Base-by-base conservation (phyloP, 257 asterid species). In the Solanum etuberosum region DNA sequence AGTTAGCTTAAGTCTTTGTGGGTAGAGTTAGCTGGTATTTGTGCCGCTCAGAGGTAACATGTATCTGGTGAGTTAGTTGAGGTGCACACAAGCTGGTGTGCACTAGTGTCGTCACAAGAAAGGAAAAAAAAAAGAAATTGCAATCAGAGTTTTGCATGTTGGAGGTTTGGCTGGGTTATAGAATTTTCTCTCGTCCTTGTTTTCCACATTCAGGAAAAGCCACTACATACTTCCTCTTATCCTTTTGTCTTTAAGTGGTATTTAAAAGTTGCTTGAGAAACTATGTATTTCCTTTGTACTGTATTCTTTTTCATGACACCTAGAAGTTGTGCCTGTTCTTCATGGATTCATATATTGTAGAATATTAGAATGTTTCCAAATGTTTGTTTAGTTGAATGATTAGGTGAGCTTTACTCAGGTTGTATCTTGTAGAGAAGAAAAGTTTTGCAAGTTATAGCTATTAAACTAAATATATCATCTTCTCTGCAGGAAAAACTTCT, bases 401-500 rank as follows among this genome's bases (percentile, higher is more conserved):
- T 8, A 85, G 59, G 15, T 85, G 63, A 67, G 15, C 87, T 20
- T 43, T 32, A 32, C 87, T 68, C 34, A 27, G 16, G 21, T 46
- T 71, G 37, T 85, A 29, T 48, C 38, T 48, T 14, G 83, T 68
- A 18, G 87, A 85, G 13, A 21, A 43, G 83, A 42, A 14, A 85
- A 43, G 87, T 51, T 68, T 68, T 21, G 83, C 83, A 43, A 70
- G 48, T 68, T 42, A 46, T 37, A 31, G 61, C 46, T 54, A 85
- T 85, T 11, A 43, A 43, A 61, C 68, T 18, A 7, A 34, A 27
- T 14, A 70, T 48, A 21, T 68, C 42, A 72, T 86, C 32, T 81
- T 86, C 87, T 37, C 40, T 93, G 93, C 96, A 96, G 99, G 98
- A 90, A 48, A 93, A 92, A 77, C 32, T 92, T 78, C 94, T 95